Percentiles rank a stretch among this genome's conserved stretches.
These are phyloP conservation scores for Trichoderma breve DNA, from an alignment of 2,329 filamentous ascomycete genomes.

Conservation along the genomic window DNA sequence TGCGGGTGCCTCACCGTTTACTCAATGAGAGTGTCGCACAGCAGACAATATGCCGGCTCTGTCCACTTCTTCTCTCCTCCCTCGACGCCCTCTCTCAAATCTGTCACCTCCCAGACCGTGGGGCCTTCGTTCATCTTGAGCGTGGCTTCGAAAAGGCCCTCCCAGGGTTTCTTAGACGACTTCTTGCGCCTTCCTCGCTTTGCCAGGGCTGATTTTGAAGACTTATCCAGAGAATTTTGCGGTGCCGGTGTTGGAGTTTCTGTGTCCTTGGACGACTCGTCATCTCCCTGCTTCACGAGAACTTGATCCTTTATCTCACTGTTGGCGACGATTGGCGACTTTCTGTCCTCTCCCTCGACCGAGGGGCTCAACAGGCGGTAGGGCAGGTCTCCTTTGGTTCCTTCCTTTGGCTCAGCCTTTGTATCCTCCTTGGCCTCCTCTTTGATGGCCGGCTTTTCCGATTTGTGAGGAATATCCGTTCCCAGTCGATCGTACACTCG, in stretches of 20 bases:
- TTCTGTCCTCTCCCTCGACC: conserved; percentile 48
- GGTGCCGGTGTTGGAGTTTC: conserved; percentile 34
- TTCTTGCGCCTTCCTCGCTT: conserved; percentile 41
- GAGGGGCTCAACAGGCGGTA: background rate
- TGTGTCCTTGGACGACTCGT: conserved; percentile 32
- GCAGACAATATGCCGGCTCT: conserved; percentile 48
- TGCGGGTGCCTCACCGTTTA: conserved; percentile 26
- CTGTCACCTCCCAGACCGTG: conserved; percentile 51
- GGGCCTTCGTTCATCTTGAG: conserved; percentile 48
- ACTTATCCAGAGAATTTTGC: conserved; percentile 26
- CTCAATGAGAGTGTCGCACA: conserved; percentile 49
- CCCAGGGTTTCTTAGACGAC: conserved; percentile 45
- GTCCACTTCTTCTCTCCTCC: conserved; percentile 54
- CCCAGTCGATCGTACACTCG: conserved; percentile 51
- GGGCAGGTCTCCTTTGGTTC: background rate
- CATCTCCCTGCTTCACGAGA: conserved; percentile 37
- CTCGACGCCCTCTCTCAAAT: conserved; percentile 47
- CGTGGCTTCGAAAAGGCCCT: conserved; percentile 51
- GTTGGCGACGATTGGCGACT: conserved; percentile 54
- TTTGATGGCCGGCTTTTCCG: conserved; percentile 25
- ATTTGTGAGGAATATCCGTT: conserved; percentile 47
- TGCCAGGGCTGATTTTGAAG: conserved; percentile 26
- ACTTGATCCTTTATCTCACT: conserved; percentile 41
- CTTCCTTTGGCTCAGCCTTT: conserved; percentile 7
- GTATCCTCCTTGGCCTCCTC: conserved; percentile 9